These are phyloP conservation scores for Rhododendron kiyosumense DNA, from an alignment of 148 eudicot genomes.

Conservation along the genomic window DNA sequence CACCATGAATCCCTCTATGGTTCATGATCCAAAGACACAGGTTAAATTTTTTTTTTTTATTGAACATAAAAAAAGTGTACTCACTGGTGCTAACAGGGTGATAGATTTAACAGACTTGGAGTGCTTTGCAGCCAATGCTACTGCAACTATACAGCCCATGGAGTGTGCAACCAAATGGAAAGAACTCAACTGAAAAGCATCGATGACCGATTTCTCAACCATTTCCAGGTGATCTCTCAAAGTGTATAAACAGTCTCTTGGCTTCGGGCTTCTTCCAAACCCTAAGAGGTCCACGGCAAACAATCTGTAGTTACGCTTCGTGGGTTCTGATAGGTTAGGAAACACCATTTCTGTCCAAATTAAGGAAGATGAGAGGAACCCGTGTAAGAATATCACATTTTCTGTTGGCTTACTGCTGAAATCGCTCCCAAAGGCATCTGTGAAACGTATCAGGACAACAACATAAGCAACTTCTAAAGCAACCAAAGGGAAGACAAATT, in stretches of 20 bases:
- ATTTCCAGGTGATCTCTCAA: constrained; percentile 51
- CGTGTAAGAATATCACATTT: constrained; percentile 73
- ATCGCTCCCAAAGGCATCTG: constrained; percentile 23
- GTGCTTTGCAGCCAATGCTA: constrained; percentile 67
- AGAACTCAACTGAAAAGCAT: constrained; percentile 30
- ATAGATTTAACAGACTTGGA: constrained; percentile 43
- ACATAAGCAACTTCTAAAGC: not conserved
- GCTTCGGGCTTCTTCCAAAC: constrained; percentile 77
- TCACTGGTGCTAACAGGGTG: constrained; percentile 71
- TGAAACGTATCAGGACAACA: not conserved
- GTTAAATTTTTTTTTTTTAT: too few species aligned
- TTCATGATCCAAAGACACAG: too few species aligned
- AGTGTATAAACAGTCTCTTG: constrained; percentile 55
- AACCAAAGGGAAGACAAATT: not conserved
- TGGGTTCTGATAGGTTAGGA: constrained; percentile 26
- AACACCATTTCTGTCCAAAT: constrained; percentile 62
- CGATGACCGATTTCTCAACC: constrained; percentile 59
- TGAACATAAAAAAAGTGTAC: constrained; percentile 3
- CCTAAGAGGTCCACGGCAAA: constrained; percentile 70
- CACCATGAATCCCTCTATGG: not conserved
- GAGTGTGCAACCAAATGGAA: constrained; percentile 84
- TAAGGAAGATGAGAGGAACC: constrained; percentile 67
- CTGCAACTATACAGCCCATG: constrained; percentile 71
- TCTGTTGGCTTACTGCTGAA: constrained; percentile 19
- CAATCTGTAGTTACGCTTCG: constrained; percentile 37